These are phyloP conservation scores for Salix exigua DNA, from an alignment of 345 rosid genomes.

Conservation along the genomic window DNA sequence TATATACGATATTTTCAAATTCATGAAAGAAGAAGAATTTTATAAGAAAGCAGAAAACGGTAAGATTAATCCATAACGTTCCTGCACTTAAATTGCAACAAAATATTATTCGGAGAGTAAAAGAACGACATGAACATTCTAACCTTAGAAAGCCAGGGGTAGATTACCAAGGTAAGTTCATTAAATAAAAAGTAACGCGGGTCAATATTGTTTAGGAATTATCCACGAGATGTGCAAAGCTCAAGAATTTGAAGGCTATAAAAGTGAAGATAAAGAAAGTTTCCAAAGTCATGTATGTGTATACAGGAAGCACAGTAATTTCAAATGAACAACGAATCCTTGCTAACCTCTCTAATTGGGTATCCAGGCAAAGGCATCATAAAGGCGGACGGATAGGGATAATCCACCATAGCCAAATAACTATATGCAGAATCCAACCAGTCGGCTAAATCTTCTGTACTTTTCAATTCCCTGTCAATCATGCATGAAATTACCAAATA, in stretches of 20 bases:
- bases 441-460: conserved; percentile 51
- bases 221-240: not conserved
- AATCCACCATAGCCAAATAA: conserved; percentile 89
- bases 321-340: not conserved
- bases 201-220: not conserved
- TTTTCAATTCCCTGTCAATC: conserved; percentile 58
- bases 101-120: not conserved
- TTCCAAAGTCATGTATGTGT: not conserved
- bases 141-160: not conserved
- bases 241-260: too few relatives aligned
- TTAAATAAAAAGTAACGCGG: not conserved
- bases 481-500: not conserved
- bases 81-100: not conserved
- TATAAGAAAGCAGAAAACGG: not conserved
- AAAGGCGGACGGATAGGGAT: conserved; percentile 76
- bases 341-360: conserved; percentile 83
- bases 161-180: not conserved
- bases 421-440: conserved; percentile 90
- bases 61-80: not conserved
- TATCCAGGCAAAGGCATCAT: conserved; percentile 97
- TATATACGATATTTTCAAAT: not conserved
- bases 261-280: not conserved
- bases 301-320: not conserved
- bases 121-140: not conserved
- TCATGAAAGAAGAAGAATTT: not conserved